These are phyloP conservation scores for Potentilla sterilis DNA, from an alignment of 306 rosid genomes.

Conservation along the genomic window DNA sequence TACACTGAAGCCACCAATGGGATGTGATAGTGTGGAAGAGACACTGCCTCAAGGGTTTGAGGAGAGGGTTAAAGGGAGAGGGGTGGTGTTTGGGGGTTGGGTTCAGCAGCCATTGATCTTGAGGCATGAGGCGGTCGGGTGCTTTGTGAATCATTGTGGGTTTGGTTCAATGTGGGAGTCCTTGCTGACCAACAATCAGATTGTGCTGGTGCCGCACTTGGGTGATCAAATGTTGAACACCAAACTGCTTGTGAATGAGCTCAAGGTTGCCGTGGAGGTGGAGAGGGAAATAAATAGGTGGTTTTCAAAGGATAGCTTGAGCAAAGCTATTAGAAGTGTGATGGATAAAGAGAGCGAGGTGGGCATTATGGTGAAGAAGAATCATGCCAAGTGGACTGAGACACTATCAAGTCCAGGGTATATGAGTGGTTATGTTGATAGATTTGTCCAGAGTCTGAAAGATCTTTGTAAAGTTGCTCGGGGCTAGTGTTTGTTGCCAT, in stretches of 20 bases:
- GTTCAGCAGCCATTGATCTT: conserved; percentile 57
- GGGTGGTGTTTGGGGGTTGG: conserved; percentile 53
- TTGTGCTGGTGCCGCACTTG: conserved; percentile 47
- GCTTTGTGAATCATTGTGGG: conserved; percentile 74
- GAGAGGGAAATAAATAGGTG: conserved; percentile 37
- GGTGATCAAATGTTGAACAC: conserved; percentile 60
- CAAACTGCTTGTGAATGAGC: conserved; percentile 42
- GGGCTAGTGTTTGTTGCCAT: neutral
- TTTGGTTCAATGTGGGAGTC: conserved; percentile 79
- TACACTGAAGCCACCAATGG: conserved; percentile 44
- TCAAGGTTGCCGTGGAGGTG: conserved; percentile 51
- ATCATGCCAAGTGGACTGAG: conserved; percentile 40
- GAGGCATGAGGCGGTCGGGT: conserved; percentile 44
- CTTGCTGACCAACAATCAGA: conserved; percentile 46
- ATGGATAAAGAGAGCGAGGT: conserved; percentile 48
- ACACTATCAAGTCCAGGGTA: conserved; percentile 18
- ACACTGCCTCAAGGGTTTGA: conserved; percentile 55
- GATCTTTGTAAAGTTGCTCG: conserved; percentile 9
- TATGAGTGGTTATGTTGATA: conserved; percentile 40
- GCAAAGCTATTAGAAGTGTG: conserved; percentile 40
- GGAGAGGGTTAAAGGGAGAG: conserved; percentile 48
- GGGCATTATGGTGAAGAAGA: conserved; percentile 36
- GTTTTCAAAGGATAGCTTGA: conserved; percentile 50
- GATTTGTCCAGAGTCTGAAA: conserved; percentile 29
- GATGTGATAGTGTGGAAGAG: conserved; percentile 40